Evolutionary conservation across 2,329 filamentous ascomycete genomes (phyloP).

Genomic region (Ceratocystiopsis minuta): DNA sequence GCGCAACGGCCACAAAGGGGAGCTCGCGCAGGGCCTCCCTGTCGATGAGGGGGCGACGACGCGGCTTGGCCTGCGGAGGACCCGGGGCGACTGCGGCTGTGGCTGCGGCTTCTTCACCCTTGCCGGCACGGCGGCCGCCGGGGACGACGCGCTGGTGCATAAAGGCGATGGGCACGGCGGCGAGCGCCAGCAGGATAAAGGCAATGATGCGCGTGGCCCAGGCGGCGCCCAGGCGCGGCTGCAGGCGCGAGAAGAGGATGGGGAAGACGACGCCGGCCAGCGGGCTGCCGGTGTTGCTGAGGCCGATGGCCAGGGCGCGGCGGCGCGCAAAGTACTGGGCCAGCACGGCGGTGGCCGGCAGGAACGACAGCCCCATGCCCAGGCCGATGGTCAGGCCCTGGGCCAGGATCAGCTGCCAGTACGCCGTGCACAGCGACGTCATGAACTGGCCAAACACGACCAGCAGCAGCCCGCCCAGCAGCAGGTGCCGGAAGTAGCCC

Average conservation of each 20-base stretch:
- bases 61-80: neutral
- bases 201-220: conserved; percentile 15
- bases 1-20: conserved; percentile 8
- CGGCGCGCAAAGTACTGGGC: conserved; percentile 10
- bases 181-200: conserved; percentile 13
- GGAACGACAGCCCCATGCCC: conserved; percentile 9
- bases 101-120: conserved; percentile 22
- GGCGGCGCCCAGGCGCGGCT: conserved; percentile 11
- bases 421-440: conserved; percentile 23
- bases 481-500: conserved; percentile 32
- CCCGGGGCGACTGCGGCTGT: conserved; percentile 23
- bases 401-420: conserved; percentile 16
- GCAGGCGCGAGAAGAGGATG: conserved; percentile 13
- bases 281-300: conserved; percentile 11
- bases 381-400: conserved; percentile 11
- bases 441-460: conserved; percentile 42
- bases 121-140: no score
- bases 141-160: conserved; percentile 9
- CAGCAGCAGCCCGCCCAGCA: conserved; percentile 28
- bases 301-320: conserved; percentile 13
- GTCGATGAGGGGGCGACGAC: neutral
- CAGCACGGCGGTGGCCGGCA: conserved; percentile 10
- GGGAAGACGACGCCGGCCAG: conserved; percentile 16
- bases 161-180: conserved; percentile 12
- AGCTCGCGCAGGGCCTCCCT: conserved; percentile 9